Evolutionary conservation across 129 eudicot species (phyloP), one percentile per base, ranked within the genome.

Genomic region (Lactuca sativa): DNA sequence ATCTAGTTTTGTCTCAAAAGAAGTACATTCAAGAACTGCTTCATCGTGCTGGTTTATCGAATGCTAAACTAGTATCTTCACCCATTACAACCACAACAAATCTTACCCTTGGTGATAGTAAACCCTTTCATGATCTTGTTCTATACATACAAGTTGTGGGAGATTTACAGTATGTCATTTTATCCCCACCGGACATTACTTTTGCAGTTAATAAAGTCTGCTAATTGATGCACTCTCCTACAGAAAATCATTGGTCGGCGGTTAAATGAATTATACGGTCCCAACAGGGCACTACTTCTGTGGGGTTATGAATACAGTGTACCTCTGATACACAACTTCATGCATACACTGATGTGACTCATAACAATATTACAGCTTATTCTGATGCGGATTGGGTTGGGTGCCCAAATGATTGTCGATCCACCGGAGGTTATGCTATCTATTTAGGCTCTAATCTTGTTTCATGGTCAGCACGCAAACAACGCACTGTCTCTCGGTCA

Each of bases 191-290:
- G 1, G 54, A 63, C 12, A 63, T 63, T 14, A 40, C 54, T 1
- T 38, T 38, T 38, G 44, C 9, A 4, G 1, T 38, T 5, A 38
- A 38, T 38, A 38, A 38, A 38, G 40, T 62, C 12, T 62, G 67
- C 25, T 32, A 62, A 9, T 62, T 62, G 6, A 62, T 62, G 67
- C 67, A 62, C 14, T 37, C 67, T 12, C 67, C n/a, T 1, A 62
- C 67, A 1, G 4, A 1, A 6, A 62, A 62, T 38, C 67, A 62
- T 7, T 62, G 14, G 67, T 38, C 67, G 5, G 32, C 32, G 1
- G 52, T 37, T 6, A 62, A 62, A 21, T 14, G 51, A 0, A 62
- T 62, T 4, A 11, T 62, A 4, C 31, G n/a, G 1, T 62, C 37
- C 5, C 31, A 36, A 6, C 44, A 38, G 5, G 44, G 44, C 7